Evolutionary conservation across 768 basidiomycete genomes (phyloP), one percentile per base, ranked within the genome.

Genomic region (Tubosaeta brunneosetosa): DNA sequence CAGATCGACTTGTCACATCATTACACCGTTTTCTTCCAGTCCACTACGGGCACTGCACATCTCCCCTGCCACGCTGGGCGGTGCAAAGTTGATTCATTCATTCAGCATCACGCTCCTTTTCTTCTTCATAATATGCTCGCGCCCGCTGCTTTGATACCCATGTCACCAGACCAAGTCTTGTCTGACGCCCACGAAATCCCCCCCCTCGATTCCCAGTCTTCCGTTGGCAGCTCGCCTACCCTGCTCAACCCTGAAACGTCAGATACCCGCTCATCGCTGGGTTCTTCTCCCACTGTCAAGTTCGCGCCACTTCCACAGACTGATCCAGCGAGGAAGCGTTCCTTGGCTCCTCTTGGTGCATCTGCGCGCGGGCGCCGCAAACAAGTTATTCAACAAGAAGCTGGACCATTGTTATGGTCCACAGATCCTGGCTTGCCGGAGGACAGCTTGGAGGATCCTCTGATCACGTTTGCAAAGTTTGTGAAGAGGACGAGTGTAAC

Each of bases 271-370:
- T 58, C 56, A 13, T 63, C 59, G 6, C 34, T 54, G 6, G 49
- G 52, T n/a, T 64, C 57, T 32, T 48, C 60, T 31, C 55, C 60
- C 36, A 76, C 70, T 46, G 76, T 85, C 41, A 77, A 73, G 55
- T 85, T 85, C 50, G 83, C 83, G 1, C 83, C 83, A 0, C 67
- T 85, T 22, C 83, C 83, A 1, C 71, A 78, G 51, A 64, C 76
- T 1, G 79, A 74, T 17, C 78, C 78, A 3, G 73, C 75, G 19
- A 76, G 75, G 57, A 75, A 78, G 42, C 73, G 76, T 19, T 79
- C 74, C 6, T 62, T 71, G 34, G 69, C 72, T 4, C 83, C 83
- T 6, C 66, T 84, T 3, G 83, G 83, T 4, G 76, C 81, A 55
- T 76, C 81, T 31, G 80, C 77, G 16, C 68, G 70, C 44, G 55